Percentiles rank a stretch among this genome's conserved stretches.
Evolutionary conservation across 108 stramenopile genomes (phyloP).

Genomic region (Seminavis robusta): DNA sequence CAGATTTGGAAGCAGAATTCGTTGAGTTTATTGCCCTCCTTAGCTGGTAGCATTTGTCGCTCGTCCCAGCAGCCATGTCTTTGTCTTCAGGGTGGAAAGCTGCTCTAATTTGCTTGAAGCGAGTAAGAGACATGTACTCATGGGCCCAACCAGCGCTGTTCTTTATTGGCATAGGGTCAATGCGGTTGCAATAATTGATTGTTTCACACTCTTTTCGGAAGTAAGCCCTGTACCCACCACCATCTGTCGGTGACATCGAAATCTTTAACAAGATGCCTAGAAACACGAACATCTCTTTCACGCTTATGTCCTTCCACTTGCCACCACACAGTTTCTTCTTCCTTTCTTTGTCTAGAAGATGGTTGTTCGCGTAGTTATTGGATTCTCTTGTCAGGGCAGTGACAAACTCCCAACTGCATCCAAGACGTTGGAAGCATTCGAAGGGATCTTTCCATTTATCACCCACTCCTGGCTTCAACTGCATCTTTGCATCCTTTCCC

Average conservation of each 20-base stretch:
- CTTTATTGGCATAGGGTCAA: no score
- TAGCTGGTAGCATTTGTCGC: no score
- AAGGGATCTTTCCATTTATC: no score
- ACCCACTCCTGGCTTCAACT: no score
- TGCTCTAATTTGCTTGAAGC: background rate
- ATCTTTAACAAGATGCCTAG: background rate
- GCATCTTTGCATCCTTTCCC: no score
- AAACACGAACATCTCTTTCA: slow-evolving; percentile 1
- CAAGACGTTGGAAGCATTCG: no score
- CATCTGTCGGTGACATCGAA: background rate
- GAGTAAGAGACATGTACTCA: background rate
- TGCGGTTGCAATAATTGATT: no score
- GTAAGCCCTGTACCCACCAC: background rate
- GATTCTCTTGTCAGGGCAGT: no score
- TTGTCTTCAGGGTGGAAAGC: slow-evolving; percentile 3
- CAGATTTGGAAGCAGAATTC: slow-evolving; percentile 1
- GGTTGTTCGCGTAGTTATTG: no score
- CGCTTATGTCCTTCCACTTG: background rate
- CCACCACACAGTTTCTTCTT: no score
- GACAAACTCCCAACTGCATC: no score
- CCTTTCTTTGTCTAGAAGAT: no score
- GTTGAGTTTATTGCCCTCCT: background rate
- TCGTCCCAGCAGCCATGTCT: background rate
- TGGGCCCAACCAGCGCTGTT: background rate
- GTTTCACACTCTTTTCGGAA: background rate